phyloP scores from a whole-genome alignment of 768 basidiomycete species.

The Lactarius deliciosus region DNA sequence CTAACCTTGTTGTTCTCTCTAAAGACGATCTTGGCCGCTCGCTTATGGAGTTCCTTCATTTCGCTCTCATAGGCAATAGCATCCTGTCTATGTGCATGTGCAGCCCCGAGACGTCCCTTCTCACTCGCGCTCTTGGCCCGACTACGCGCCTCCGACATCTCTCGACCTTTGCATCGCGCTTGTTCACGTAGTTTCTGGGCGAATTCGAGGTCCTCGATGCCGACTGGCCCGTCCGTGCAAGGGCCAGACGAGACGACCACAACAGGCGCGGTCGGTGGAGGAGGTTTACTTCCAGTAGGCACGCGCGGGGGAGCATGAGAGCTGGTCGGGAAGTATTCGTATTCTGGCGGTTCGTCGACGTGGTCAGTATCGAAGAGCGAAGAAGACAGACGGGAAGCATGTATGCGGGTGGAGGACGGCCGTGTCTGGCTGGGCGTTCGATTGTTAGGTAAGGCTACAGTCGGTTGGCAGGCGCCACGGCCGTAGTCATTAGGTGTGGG shows the following conservation, averaged over 20 bases:
- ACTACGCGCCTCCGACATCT: not conserved
- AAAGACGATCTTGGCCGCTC: constrained; percentile 11
- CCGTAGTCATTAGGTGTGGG: no score
- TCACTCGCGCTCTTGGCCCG: constrained; percentile 6
- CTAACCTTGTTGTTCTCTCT: constrained; percentile 21
- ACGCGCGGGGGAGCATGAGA: not conserved
- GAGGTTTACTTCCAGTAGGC: not conserved
- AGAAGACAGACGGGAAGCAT: not conserved
- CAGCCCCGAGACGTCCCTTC: not conserved
- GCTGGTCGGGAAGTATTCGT: not conserved
- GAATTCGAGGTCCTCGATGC: not conserved
- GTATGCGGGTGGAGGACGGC: not conserved
- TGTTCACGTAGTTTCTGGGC: constrained; percentile 7
- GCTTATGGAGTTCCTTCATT: constrained; percentile 1
- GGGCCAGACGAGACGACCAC: not conserved
- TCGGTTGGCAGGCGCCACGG: no score
- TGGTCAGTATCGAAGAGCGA: not conserved
- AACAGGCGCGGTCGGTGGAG: not conserved
- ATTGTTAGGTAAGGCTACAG: not conserved
- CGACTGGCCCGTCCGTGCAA: not conserved
- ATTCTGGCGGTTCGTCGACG: not conserved
- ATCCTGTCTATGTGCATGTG: not conserved
- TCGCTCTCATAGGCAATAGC: not conserved
- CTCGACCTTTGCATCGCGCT: not conserved
- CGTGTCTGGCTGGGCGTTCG: not conserved